A percentile compares a stretch with the other conserved stretches of the same genome.
Conservation (phyloP, 345 rosid genomes). For the Jatropha curcas region DNA sequence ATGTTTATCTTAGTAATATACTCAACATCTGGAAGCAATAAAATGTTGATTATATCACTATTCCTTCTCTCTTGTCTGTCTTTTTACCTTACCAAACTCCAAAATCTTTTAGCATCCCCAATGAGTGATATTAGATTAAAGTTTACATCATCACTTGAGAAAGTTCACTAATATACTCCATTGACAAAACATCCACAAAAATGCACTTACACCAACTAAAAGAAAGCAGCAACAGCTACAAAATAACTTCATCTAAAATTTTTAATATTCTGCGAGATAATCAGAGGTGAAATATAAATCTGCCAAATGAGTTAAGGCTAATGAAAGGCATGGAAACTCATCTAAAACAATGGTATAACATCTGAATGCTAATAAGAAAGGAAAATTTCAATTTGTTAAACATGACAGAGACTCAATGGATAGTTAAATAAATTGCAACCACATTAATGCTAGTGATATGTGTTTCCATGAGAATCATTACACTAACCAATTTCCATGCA, state of each 20-base stretch:
- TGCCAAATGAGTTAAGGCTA: too few species aligned
- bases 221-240: not conserved
- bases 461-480: not conserved
- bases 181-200: not conserved
- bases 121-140: not conserved
- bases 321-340: not conserved
- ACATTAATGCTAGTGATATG: not conserved
- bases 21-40: not conserved
- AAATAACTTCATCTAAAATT: not conserved
- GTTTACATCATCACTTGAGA: not conserved
- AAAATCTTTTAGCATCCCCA: not conserved
- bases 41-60: not conserved
- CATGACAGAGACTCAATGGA: not conserved
- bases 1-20: not conserved
- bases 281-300: not conserved
- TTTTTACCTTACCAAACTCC: not conserved
- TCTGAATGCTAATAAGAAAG: not conserved
- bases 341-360: not conserved
- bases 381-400: too few species aligned
- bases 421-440: not conserved
- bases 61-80: not conserved
- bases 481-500: not conserved
- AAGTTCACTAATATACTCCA: conserved; percentile 9
- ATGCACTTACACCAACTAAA: not conserved
- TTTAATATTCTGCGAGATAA: not conserved